Conservation (phyloP, 1,284 basidiomycete genomes). For the Chondrostereum purpureum region DNA sequence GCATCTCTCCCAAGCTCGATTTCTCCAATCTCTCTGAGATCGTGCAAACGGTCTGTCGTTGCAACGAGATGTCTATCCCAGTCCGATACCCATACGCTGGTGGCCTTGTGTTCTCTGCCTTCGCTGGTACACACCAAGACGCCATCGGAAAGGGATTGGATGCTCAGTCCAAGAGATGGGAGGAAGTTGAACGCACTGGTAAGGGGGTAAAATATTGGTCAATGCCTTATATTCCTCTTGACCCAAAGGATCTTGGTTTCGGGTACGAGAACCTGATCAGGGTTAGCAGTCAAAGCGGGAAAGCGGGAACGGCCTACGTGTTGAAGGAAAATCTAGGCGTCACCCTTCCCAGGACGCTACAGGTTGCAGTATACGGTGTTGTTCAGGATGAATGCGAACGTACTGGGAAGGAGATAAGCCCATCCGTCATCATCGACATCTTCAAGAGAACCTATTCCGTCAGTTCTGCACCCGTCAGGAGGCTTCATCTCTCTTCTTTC, state of each 20-base stretch:
- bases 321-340: constrained; percentile 78
- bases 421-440: constrained; percentile 55
- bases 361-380: constrained; percentile 81
- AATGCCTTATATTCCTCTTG: constrained; percentile 87
- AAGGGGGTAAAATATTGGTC: constrained; percentile 61
- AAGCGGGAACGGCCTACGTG: constrained; percentile 83
- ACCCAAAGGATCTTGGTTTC: constrained; percentile 84
- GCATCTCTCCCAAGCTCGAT: constrained; percentile 74
- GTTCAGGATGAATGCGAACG: constrained; percentile 86
- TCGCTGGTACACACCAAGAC: constrained; percentile 89
- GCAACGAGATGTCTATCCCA: constrained; percentile 84
- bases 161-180: constrained; percentile 51
- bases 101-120: constrained; percentile 88
- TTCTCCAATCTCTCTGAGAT: constrained; percentile 78
- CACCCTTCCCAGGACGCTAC: constrained; percentile 85
- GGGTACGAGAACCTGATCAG: constrained; percentile 91
- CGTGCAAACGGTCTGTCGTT: constrained; percentile 79
- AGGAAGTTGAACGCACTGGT: constrained; percentile 39
- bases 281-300: constrained; percentile 88
- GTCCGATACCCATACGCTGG: constrained; percentile 87
- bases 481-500: constrained; percentile 23
- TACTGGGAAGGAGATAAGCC: constrained; percentile 60
- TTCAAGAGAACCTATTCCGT: constrained; percentile 75
- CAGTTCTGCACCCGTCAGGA: constrained; percentile 37
- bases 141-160: constrained; percentile 94